These are phyloP conservation scores for Boletus pseudo-olivaceus DNA, from an alignment of 768 basidiomycete species.

Conservation along the genomic window DNA sequence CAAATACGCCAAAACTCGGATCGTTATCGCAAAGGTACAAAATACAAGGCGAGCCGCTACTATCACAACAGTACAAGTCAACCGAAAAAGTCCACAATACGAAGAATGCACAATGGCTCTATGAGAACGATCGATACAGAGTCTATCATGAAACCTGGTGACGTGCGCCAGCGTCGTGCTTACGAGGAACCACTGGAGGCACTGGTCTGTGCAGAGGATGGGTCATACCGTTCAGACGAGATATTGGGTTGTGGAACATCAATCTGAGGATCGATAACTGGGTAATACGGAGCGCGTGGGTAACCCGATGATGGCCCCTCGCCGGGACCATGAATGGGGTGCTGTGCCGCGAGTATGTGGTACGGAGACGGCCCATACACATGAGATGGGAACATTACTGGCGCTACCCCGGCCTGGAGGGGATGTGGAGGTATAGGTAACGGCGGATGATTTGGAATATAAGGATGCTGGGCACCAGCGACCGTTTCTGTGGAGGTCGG, in stretches of 20 bases:
- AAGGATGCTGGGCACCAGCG: conserved; percentile 9
- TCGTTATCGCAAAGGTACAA: conserved; percentile 4
- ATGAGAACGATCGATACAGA: not conserved
- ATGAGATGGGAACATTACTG: conserved; percentile 23
- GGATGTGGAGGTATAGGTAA: conserved; percentile 13
- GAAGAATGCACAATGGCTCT: not conserved
- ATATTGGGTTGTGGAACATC: conserved; percentile 30
- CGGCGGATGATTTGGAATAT: conserved; percentile 8
- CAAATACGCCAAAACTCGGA: conserved; percentile 28
- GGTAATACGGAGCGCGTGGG: conserved; percentile 34
- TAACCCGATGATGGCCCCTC: conserved; percentile 27
- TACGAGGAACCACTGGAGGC: conserved; percentile 13
- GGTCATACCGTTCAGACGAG: conserved; percentile 34
- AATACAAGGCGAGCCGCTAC: conserved; percentile 1
- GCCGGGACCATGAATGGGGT: conserved; percentile 13
- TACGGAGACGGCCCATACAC: conserved; percentile 29
- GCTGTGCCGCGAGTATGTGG: conserved; percentile 26
- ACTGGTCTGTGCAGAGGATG: conserved; percentile 15
- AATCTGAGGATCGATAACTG: conserved; percentile 40
- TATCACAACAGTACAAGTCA: not conserved
- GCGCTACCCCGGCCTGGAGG: conserved; percentile 16
- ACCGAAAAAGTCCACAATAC: not conserved
- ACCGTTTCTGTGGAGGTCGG: conserved; percentile 1
- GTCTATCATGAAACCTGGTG: not conserved
- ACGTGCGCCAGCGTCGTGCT: not conserved